Conservation (phyloP, 1,284 basidiomycete genomes). For the Meira nashicola region DNA sequence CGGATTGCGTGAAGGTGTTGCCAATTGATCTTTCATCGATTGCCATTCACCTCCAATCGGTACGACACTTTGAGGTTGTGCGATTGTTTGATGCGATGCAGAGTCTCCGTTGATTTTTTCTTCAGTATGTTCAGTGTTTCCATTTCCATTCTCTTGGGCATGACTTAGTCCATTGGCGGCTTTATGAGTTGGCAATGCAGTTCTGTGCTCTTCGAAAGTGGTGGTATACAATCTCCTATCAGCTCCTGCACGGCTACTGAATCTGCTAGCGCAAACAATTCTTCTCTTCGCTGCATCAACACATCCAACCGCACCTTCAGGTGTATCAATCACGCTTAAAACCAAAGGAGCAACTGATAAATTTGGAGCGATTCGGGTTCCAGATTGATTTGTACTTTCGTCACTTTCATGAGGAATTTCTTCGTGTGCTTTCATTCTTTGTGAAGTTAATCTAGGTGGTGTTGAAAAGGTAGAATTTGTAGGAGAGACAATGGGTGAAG, state of each 20-base stretch:
- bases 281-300: constrained; percentile 57
- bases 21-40: constrained; percentile 22
- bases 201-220: constrained; percentile 21
- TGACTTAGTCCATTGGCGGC: constrained; percentile 2
- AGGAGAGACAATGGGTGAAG: not conserved
- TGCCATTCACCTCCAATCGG: constrained; percentile 40
- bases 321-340: constrained; percentile 31
- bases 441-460: not conserved
- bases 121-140: not conserved
- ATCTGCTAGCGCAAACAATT: constrained; percentile 76
- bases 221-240: constrained; percentile 58
- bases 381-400: not conserved
- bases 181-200: not conserved
- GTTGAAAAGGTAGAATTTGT: not conserved
- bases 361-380: constrained; percentile 35
- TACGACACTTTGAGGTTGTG: constrained; percentile 11
- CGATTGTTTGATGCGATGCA: not conserved
- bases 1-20: constrained; percentile 31
- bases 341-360: constrained; percentile 29
- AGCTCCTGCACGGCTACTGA: constrained; percentile 72
- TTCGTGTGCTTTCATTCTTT: not conserved
- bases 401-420: not conserved
- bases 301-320: constrained; percentile 38
- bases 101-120: constrained; percentile 3
- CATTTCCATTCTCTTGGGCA: not conserved